Evolutionary conservation across 768 basidiomycete genomes (phyloP).

Genomic region (Lentinus tigrinus): DNA sequence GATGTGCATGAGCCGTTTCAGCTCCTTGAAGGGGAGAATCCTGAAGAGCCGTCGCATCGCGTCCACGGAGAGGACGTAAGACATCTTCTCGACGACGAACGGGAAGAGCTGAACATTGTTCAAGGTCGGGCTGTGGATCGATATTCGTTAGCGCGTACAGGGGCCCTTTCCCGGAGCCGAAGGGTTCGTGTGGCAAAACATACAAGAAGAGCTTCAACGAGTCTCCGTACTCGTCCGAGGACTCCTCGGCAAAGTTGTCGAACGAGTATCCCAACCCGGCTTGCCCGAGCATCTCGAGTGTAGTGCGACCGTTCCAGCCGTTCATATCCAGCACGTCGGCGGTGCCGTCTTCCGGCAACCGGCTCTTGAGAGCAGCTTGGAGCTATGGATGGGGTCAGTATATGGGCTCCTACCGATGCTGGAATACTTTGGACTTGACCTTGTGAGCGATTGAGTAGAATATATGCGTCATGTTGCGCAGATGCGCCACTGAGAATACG

Average conservation of each 20-base stretch:
- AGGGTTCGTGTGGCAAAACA: too few species aligned
- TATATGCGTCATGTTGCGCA: conserved; percentile 20
- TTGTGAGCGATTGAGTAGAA: conserved; percentile 17
- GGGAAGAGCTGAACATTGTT: neutral
- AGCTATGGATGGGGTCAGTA: conserved; percentile 7
- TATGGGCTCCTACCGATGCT: neutral
- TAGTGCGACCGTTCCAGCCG: conserved; percentile 14
- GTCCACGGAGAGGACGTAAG: conserved; percentile 12
- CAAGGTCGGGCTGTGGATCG: neutral
- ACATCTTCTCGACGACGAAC: neutral
- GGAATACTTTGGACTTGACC: neutral
- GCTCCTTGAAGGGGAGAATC: conserved; percentile 30
- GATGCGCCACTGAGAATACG: conserved; percentile 20
- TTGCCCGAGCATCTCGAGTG: conserved; percentile 16
- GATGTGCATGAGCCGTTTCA: conserved; percentile 34
- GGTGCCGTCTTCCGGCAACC: neutral
- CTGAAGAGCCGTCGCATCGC: conserved; percentile 34
- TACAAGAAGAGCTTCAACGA: conserved; percentile 12
- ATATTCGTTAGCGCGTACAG: too few species aligned
- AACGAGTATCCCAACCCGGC: conserved; percentile 16
- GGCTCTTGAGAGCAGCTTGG: conserved; percentile 16
- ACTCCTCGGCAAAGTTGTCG: conserved; percentile 13
- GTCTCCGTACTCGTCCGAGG: conserved; percentile 10
- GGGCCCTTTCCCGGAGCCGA: too few species aligned
- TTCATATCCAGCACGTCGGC: conserved; percentile 13